Evolutionary conservation across 257 asterid species (phyloP).

Genomic region (Catharanthus roseus): DNA sequence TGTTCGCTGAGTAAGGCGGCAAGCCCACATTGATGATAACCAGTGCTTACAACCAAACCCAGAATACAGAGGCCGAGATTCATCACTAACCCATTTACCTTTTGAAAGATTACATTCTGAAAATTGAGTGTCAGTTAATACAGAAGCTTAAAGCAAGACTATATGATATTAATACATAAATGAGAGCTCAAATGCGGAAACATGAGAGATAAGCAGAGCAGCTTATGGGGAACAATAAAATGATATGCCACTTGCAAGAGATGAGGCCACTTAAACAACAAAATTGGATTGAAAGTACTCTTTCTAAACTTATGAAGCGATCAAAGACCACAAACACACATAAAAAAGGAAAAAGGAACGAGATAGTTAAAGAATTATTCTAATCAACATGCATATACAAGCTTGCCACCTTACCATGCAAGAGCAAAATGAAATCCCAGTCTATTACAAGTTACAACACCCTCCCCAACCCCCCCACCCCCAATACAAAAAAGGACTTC

Average conservation of each 20-base stretch:
- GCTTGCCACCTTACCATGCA: neutral
- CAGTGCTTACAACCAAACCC: constrained; percentile 79
- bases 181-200: neutral
- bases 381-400: neutral
- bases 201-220: neutral
- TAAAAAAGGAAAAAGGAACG: neutral
- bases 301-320: neutral
- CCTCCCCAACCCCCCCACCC: neutral
- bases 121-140: constrained; percentile 20
- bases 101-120: constrained; percentile 52
- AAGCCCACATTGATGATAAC: constrained; percentile 93
- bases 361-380: too few species aligned
- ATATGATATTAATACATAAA: neutral
- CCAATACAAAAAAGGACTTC: neutral
- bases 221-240: neutral
- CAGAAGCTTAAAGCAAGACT: neutral
- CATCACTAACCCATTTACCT: constrained; percentile 76
- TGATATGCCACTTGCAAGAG: neutral
- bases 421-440: neutral
- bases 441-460: neutral
- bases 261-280: neutral
- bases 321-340: neutral
- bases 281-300: neutral
- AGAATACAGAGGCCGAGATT: constrained; percentile 61
- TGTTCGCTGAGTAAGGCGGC: constrained; percentile 76